These are phyloP conservation scores for Phanerochaete sordida DNA, from an alignment of 768 basidiomycete species.

Conservation along the genomic window DNA sequence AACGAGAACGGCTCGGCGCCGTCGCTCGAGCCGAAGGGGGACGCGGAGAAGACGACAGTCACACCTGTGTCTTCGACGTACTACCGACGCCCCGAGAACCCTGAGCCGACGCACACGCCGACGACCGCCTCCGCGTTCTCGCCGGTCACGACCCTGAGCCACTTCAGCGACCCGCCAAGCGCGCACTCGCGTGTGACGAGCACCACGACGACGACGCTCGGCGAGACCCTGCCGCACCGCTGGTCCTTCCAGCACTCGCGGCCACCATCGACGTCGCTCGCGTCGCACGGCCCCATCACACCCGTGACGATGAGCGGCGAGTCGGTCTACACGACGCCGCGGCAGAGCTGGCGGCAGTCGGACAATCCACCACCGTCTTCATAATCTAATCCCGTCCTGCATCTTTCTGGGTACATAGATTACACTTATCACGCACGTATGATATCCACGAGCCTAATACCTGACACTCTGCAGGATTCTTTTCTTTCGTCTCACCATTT, in stretches of 20 bases:
- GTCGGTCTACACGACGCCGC: slow-evolving; percentile 10
- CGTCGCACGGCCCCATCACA: slow-evolving; percentile 8
- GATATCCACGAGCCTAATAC: slow-evolving; percentile 1
- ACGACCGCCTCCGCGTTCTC: slow-evolving; percentile 11
- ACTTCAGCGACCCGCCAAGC: slow-evolving; percentile 12
- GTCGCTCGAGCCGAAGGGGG: slow-evolving; percentile 16
- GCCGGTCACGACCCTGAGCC: slow-evolving; percentile 16
- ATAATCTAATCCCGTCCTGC: background rate
- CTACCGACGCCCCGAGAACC: slow-evolving; percentile 21
- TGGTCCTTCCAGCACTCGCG: slow-evolving; percentile 29
- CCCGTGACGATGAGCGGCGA: slow-evolving; percentile 2
- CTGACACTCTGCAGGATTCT: background rate
- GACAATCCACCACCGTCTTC: background rate
- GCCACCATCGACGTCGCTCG: slow-evolving; percentile 23
- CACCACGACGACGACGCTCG: slow-evolving; percentile 20
- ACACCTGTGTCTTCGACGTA: slow-evolving; percentile 19
- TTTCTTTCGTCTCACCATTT: no score
- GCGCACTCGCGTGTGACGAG: slow-evolving; percentile 3
- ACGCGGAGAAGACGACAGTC: slow-evolving; percentile 14
- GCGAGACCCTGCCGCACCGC: slow-evolving; percentile 24
- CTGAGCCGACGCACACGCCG: slow-evolving; percentile 21
- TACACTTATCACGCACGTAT: background rate
- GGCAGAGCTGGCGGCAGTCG: slow-evolving; percentile 10
- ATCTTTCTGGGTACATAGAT: background rate
- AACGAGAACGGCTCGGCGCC: slow-evolving; percentile 14